Percentiles rank a stretch among this genome's conserved stretches.
Conservation (phyloP, 2,329 filamentous ascomycete genomes). For the Nothophoma quercina region DNA sequence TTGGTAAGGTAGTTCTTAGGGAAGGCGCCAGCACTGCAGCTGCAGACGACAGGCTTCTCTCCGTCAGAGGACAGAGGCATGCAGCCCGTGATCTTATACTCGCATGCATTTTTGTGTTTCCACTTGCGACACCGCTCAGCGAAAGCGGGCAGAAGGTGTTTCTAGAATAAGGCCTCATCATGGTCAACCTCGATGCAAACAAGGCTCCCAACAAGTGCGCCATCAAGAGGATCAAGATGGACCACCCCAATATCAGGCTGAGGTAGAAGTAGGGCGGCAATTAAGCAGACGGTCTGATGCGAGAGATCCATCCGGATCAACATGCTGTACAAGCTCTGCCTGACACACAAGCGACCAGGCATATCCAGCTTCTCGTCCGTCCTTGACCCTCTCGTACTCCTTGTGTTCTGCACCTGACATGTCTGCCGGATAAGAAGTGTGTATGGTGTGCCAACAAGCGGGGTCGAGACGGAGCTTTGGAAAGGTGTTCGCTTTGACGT, state of each 20-base stretch:
- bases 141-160: constrained; percentile 20
- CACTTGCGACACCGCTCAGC: constrained; percentile 50
- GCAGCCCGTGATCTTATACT: constrained; percentile 3
- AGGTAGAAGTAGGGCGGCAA: constrained; percentile 43
- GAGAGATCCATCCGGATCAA: constrained; percentile 43
- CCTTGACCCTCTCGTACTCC: too few relatives aligned
- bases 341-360: background rate
- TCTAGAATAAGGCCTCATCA: constrained; percentile 22
- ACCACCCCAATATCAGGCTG: background rate
- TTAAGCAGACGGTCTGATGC: constrained; percentile 41
- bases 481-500: too few relatives aligned
- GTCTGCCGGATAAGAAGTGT: too few relatives aligned
- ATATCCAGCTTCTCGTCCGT: too few relatives aligned
- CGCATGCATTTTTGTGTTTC: constrained; percentile 46
- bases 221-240: too few relatives aligned
- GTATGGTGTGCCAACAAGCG: too few relatives aligned
- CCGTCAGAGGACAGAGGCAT: constrained; percentile 5
- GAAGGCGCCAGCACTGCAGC: constrained; percentile 17
- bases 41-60: constrained; percentile 5
- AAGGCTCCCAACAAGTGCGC: too few relatives aligned
- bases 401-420: too few relatives aligned
- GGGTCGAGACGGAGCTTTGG: too few relatives aligned
- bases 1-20: constrained; percentile 12
- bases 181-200: constrained; percentile 26
- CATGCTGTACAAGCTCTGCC: background rate